Evolutionary conservation across 179 eudicot genomes (phyloP).

Genomic region (Corrigiola litoralis): DNA sequence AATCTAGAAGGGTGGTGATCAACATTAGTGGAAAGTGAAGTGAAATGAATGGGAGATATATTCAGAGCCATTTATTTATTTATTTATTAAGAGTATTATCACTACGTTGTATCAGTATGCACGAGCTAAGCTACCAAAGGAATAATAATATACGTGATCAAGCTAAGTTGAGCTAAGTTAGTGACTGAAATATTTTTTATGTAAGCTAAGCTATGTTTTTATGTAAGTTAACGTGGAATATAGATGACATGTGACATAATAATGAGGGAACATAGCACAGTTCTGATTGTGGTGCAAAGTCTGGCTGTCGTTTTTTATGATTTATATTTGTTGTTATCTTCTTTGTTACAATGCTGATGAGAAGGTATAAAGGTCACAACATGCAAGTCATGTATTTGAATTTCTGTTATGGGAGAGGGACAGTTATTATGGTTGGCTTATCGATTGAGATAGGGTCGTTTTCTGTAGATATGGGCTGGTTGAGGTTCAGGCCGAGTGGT

Average conservation of each 20-base stretch:
- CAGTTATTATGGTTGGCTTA: no score
- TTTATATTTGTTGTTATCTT: background rate
- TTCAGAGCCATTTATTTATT: constrained; percentile 18
- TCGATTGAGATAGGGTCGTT: no score
- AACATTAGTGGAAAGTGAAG: constrained; percentile 10
- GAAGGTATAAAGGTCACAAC: no score
- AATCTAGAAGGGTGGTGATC: constrained; percentile 3
- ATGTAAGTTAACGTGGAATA: background rate
- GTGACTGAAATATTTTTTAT: background rate
- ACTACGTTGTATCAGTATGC: background rate
- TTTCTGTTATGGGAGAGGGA: no score
- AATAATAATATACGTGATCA: background rate
- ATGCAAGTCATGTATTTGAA: no score
- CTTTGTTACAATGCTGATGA: no score
- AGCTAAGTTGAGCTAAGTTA: background rate
- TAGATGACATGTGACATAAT: no score
- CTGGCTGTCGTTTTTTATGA: background rate
- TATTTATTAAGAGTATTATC: background rate
- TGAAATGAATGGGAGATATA: constrained; percentile 20
- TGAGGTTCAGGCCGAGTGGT: no score
- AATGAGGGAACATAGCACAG: no score
- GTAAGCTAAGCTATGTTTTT: background rate
- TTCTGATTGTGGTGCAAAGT: background rate
- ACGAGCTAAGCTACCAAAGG: no score
- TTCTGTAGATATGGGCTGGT: no score